These are phyloP conservation scores for Lasiosphaeria hispida DNA, from an alignment of 495 filamentous ascomycete genomes.

Conservation along the genomic window DNA sequence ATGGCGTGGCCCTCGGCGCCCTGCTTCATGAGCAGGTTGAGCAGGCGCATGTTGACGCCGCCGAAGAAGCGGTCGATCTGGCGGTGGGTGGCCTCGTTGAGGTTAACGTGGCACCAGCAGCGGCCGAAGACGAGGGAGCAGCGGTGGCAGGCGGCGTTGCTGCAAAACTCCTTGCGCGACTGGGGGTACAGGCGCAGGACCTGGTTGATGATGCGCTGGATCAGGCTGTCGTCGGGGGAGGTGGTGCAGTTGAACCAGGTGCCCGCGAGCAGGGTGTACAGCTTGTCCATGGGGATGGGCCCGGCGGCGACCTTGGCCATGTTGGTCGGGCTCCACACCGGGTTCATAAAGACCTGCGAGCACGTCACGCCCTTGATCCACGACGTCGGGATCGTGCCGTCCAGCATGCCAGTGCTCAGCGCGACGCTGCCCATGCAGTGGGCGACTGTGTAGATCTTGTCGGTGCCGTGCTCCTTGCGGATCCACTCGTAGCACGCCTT, in stretches of 20 bases:
- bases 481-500: conserved; percentile 57
- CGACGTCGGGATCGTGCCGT: conserved; percentile 56
- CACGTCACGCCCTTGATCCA: conserved; percentile 63
- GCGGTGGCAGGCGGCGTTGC: conserved; percentile 60
- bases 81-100: conserved; percentile 62
- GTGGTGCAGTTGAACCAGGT: conserved; percentile 55
- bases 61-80: conserved; percentile 61
- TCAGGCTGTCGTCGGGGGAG: conserved; percentile 41
- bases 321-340: conserved; percentile 57
- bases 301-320: conserved; percentile 52
- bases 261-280: conserved; percentile 48
- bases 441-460: conserved; percentile 57
- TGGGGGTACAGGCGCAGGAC: conserved; percentile 60
- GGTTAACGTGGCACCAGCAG: conserved; percentile 62
- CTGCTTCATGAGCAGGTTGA: conserved; percentile 58
- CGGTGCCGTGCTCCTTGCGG: conserved; percentile 31
- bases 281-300: conserved; percentile 44
- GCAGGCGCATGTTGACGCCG: conserved; percentile 58
- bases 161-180: conserved; percentile 56
- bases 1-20: conserved; percentile 53
- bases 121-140: conserved; percentile 60
- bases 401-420: conserved; percentile 57
- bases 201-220: conserved; percentile 57
- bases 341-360: conserved; percentile 65
- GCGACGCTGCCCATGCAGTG: conserved; percentile 69